These are phyloP conservation scores for Plasmodium fragile DNA, from an alignment of 169 alveolate genomes.

Conservation along the genomic window DNA sequence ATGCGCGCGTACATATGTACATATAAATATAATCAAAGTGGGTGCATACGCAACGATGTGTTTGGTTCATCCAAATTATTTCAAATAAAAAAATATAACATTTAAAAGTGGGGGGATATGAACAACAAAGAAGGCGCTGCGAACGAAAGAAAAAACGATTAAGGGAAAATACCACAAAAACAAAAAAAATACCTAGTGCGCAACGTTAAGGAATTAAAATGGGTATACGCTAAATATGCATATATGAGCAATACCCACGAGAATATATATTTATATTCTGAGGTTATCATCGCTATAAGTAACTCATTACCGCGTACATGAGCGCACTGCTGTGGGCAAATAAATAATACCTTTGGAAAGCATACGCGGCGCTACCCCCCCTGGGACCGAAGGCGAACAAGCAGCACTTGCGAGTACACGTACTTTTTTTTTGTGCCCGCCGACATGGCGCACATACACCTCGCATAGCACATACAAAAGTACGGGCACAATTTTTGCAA, in stretches of 20 bases:
- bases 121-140: background rate
- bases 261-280: background rate
- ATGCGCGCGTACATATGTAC: background rate
- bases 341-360: background rate
- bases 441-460: background rate
- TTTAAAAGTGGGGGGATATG: background rate
- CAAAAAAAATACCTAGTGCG: background rate
- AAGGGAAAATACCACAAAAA: background rate
- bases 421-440: background rate
- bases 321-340: background rate
- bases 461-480: background rate
- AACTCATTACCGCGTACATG: background rate
- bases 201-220: background rate
- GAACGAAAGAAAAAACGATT: background rate
- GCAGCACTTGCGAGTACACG: background rate
- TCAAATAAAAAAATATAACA: background rate
- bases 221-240: background rate
- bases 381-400: background rate
- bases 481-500: background rate
- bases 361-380: background rate
- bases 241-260: background rate
- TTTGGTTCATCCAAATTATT: background rate
- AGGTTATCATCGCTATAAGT: background rate
- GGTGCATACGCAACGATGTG: slow-evolving; percentile 1
- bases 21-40: background rate